These are phyloP conservation scores for Neurospora sp. DNA, from an alignment of 495 filamentous ascomycete species.

Conservation along the genomic window DNA sequence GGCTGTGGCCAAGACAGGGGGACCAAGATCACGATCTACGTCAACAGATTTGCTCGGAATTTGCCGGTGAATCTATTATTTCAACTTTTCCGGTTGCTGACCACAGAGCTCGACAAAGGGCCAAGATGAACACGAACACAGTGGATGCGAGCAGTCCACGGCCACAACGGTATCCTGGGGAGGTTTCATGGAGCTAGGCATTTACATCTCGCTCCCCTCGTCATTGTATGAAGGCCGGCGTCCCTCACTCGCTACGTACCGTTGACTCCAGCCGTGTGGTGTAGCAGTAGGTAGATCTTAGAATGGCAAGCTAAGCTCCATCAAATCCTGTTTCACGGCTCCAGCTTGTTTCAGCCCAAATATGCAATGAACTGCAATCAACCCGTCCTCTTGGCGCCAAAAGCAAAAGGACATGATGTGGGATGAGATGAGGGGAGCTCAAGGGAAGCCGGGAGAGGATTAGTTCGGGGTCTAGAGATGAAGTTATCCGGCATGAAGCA, in stretches of 20 bases:
- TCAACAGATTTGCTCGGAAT: background rate
- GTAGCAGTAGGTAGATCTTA: background rate
- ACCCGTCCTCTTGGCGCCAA: background rate
- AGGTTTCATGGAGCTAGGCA: background rate
- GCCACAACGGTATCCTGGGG: background rate
- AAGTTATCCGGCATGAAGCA: background rate
- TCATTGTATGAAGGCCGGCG: background rate
- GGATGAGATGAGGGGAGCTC: background rate
- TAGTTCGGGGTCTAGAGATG: background rate
- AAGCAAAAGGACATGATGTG: background rate
- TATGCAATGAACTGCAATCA: background rate
- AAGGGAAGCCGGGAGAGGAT: background rate
- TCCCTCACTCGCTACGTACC: background rate
- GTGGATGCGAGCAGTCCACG: background rate
- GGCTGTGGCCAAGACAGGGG: background rate
- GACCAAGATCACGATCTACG: background rate
- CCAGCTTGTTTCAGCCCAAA: slow-evolving; percentile 4
- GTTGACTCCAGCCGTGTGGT: background rate
- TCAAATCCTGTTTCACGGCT: slow-evolving; percentile 4
- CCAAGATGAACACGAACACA: background rate
- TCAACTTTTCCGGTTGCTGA: background rate
- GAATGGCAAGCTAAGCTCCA: background rate
- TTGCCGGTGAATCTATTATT: background rate
- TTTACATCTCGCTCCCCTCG: background rate
- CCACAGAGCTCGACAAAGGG: background rate